phyloP scores from a whole-genome alignment of 306 rosid genomes.

The Argentina anserina region DNA sequence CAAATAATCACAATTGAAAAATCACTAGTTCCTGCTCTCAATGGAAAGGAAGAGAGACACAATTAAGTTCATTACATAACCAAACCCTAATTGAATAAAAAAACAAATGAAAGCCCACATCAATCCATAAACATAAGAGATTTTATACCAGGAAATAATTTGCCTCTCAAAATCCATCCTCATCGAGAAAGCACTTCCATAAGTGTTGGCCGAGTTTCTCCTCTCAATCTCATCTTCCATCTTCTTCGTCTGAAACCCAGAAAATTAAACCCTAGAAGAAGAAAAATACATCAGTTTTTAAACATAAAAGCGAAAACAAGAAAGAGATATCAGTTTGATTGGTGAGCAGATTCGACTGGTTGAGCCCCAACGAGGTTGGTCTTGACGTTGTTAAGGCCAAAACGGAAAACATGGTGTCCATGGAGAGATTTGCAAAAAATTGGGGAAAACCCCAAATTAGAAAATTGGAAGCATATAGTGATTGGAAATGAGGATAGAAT shows the following conservation, averaged over 20 bases:
- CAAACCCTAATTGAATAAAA: not conserved
- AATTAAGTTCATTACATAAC: not conserved
- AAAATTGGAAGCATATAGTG: too few species aligned
- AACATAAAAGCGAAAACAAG: not conserved
- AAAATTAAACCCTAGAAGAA: not conserved
- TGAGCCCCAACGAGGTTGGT: constrained; percentile 64
- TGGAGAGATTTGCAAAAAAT: too few species aligned
- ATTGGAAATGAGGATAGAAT: too few species aligned
- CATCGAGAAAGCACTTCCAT: constrained; percentile 76
- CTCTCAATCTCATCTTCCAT: constrained; percentile 50
- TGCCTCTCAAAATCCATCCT: constrained; percentile 77
- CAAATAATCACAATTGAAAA: too few species aligned
- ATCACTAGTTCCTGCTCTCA: too few species aligned
- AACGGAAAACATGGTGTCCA: too few species aligned
- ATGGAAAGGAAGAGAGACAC: too few species aligned
- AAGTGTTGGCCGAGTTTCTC: constrained; percentile 50
- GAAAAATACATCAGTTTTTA: not conserved
- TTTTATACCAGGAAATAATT: constrained; percentile 63
- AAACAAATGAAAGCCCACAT: too few species aligned
- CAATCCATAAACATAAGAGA: not conserved
- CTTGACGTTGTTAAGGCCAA: constrained; percentile 73
- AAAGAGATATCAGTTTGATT: constrained; percentile 39
- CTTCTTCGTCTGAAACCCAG: constrained; percentile 36
- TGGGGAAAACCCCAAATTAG: too few species aligned
- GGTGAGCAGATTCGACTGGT: constrained; percentile 61